Evolutionary conservation across 306 rosid species (phyloP), one percentile per base, ranked within the genome.

Genomic region (Hippophae rhamnoides): DNA sequence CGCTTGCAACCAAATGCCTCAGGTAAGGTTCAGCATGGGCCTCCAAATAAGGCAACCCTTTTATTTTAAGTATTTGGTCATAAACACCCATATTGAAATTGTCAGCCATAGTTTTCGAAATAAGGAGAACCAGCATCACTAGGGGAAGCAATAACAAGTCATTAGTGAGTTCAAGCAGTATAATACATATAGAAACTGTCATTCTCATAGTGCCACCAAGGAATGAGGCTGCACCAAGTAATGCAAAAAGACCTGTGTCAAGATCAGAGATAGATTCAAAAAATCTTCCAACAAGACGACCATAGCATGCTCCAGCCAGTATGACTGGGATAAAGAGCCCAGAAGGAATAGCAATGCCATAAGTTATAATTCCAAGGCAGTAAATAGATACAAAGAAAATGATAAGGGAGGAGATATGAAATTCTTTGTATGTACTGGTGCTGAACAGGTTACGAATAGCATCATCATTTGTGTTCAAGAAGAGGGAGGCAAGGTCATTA

Each of bases 121-220:
- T 66, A 13, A 89, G 85, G 47, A 89, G 94, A 66, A 83, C 90
- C 63, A 89, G 23, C 95, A 85, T 85, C n/a, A 89, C 83, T 55
- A 89, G 72, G 10, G 97, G 97, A 27, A 89, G 89, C 82, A 85
- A 71, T 43, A 85, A 62, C 10, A 89, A 77, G 69, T 83, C 75
- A 69, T 89, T 89, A 0, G 97, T 89, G 40, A 89, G 90, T 69
- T 89, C 97, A 54, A 89, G 97, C 58, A 89, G 86, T 73, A 89
- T 89, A 58, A 89, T 59, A 51, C 97, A 89, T 0, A 89, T 44
- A 57, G 96, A 92, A 43, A 92, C 98, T 5, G 98, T 92, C 98
- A 92, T 92, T 72, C 98, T 85, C 98, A 92, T 92, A 60, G 96
- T 92, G 56, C 98, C 98, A 47, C 96, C 98, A 13, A 92, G 95